Evolutionary conservation across 2,329 filamentous ascomycete species (phyloP), one percentile per base, ranked within the genome.

Genomic region (Biscogniauxia marginata): DNA sequence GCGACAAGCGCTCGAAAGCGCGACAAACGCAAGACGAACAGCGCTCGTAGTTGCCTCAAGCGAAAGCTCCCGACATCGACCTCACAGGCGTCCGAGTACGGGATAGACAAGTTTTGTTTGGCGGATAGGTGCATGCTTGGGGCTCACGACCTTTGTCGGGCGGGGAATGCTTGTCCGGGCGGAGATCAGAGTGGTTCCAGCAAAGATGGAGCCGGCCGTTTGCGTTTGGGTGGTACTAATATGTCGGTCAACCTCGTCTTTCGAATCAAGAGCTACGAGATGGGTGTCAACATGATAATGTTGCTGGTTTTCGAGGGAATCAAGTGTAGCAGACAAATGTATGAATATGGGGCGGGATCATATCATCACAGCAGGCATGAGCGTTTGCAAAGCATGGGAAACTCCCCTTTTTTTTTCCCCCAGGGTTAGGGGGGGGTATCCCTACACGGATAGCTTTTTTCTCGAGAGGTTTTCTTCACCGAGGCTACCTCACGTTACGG

Each of bases 1-100:
- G 63, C 60, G 68, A 72, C 53, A 71, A 71, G 54, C 71, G 73
- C 51, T 66, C 65, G 46, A 68, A 67, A 43, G 49, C 59, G 20
- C 50, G 66, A 55, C 67, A 65, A 58, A 55, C 66, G 20, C 68
- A 71, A 53, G 69, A 71, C 24, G 68, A 71, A 25, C 66, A 66
- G 52, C 62, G 67, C 59, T 63, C 64, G 23, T 71, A 70, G 64
- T 54, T 11, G 39, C 49, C 25, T 49, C 45, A 8, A 22, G 8
- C 30, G 30, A 16, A 45, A 22, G 43, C 54, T 49, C 20, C 25
- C 25, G 24, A 24, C 24, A 30, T 39, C 53, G 18, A 39, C 30
- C 30, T 16, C 13, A 39, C n/a, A 39, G 30, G 30, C n/a, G 7
- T 16, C 30, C 30, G 30, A 39, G n/a, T 39, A 39, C 30, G 9